These are phyloP conservation scores for Coccomyxa sp. DNA, from an alignment of 139 green algal species.

Conservation along the genomic window DNA sequence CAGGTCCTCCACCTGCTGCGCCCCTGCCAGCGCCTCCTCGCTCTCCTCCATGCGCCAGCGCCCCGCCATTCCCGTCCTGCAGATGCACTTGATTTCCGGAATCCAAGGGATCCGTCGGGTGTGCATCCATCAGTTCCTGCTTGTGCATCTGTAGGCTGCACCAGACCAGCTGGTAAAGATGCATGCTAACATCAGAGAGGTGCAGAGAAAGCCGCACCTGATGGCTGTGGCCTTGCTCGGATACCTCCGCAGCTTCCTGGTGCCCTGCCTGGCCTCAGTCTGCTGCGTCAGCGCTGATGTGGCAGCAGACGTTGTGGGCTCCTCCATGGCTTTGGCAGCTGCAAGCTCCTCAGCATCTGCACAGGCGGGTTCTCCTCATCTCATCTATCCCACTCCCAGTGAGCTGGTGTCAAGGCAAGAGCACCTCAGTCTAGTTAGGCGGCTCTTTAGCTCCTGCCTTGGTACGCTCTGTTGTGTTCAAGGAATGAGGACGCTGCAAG, in stretches of 20 bases:
- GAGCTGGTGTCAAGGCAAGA: no score
- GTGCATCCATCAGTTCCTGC: background rate
- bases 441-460: no score
- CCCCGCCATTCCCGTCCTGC: slow-evolving; percentile 3
- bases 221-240: background rate
- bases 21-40: slow-evolving; percentile 2
- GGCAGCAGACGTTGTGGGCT: no score
- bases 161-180: background rate
- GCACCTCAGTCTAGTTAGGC: no score
- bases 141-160: background rate
- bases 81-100: background rate
- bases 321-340: no score
- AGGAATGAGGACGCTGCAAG: no score
- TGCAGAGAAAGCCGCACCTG: background rate
- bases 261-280: no score
- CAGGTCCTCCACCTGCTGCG: slow-evolving; percentile 13
- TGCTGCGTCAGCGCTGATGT: no score
- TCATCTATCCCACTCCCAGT: no score
- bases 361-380: no score
- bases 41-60: slow-evolving; percentile 12
- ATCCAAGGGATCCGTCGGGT: background rate
- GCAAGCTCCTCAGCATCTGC: no score
- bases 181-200: background rate
- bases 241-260: background rate
- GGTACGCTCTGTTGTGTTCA: no score